Percentiles rank a stretch among this genome's conserved stretches.
phyloP scores from a whole-genome alignment of 148 eudicot species.

The Limonium bicolor region DNA sequence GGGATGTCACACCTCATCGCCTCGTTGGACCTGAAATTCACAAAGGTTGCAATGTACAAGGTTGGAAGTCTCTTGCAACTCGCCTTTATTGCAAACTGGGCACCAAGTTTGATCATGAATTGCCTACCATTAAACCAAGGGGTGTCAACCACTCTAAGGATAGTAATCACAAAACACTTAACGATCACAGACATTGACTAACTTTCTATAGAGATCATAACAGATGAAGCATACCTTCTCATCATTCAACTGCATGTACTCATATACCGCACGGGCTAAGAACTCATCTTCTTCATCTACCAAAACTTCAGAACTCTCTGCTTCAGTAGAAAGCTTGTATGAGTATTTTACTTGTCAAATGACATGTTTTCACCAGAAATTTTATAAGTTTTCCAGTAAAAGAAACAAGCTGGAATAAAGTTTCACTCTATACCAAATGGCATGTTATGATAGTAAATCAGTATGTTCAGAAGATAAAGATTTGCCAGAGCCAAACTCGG shows the following conservation, averaged over 20 bases:
- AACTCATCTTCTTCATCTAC: conserved; percentile 92
- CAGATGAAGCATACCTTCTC: conserved; percentile 37
- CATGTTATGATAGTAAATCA: no score
- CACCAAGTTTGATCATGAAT: conserved; percentile 61
- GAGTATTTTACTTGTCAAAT: conserved; percentile 9
- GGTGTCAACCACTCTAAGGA: no score
- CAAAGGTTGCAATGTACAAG: conserved; percentile 55
- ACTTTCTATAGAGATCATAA: background rate
- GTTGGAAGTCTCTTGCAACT: conserved; percentile 37
- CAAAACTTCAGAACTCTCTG: conserved; percentile 25
- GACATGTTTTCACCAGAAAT: no score
- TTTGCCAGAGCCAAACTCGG: no score
- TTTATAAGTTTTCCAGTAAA: no score
- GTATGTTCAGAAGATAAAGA: no score
- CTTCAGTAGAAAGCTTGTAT: conserved; percentile 25
- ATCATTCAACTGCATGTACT: conserved; percentile 76
- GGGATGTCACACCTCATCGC: conserved; percentile 41
- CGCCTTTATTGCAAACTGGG: conserved; percentile 79
- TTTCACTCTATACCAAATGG: no score
- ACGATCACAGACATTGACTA: background rate
- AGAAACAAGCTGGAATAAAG: no score
- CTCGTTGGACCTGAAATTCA: conserved; percentile 42
- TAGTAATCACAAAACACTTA: background rate
- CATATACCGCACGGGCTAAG: conserved; percentile 56
- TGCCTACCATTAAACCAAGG: conserved; percentile 30